Conservation (phyloP, 306 rosid species). For the Astragalus membranaceus region DNA sequence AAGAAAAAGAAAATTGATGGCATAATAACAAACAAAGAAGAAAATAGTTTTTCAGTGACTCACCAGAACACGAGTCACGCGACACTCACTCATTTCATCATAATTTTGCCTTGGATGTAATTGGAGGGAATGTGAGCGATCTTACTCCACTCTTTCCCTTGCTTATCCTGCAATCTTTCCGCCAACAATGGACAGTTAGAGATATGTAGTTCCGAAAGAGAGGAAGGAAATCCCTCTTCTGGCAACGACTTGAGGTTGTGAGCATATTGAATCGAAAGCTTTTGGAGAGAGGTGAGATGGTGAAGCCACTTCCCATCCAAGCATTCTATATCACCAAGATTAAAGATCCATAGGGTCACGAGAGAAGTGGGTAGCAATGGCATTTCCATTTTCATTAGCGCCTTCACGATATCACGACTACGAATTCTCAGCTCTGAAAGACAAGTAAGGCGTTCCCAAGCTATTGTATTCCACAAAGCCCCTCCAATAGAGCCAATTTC, state of each 20-base stretch:
- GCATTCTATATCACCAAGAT: too few species aligned
- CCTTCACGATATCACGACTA: background rate
- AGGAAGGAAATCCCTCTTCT: background rate
- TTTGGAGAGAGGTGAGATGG: background rate
- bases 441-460: background rate
- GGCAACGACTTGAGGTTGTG: background rate
- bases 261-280: too few species aligned
- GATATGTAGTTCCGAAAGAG: background rate
- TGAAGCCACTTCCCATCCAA: background rate
- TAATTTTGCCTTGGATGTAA: too few species aligned
- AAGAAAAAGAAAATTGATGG: too few species aligned
- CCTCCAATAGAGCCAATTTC: background rate
- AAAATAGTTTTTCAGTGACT: too few species aligned
- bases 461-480: background rate
- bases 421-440: background rate
- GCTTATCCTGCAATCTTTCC: background rate
- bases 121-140: too few species aligned
- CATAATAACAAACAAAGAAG: too few species aligned
- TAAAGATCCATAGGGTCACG: background rate
- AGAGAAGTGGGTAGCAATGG: background rate
- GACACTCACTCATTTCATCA: too few species aligned
- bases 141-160: background rate
- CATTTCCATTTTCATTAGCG: background rate
- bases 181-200: background rate
- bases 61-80: too few species aligned